A percentile compares a stretch with the other conserved stretches of the same genome.
phyloP scores from a whole-genome alignment of 345 rosid genomes.

The Passiflora organensis region DNA sequence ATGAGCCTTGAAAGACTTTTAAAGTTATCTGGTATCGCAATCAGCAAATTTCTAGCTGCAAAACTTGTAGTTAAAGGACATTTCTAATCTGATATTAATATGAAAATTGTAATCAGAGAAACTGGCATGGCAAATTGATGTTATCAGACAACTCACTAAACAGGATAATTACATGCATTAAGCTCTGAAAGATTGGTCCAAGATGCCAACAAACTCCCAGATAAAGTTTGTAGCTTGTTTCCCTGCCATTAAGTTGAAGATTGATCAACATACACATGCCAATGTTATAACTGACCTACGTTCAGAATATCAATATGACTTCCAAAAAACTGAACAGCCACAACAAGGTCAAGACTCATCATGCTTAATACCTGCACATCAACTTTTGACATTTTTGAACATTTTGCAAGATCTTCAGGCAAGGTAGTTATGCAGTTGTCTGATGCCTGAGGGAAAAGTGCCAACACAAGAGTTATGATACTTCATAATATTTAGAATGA shows the following conservation, averaged over 20 bases:
- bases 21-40: slow-evolving; percentile 59
- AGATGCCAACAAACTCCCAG: slow-evolving; percentile 54
- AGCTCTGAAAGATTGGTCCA: slow-evolving; percentile 79
- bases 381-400: slow-evolving; percentile 64
- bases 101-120: slow-evolving; percentile 1
- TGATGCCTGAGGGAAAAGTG: slow-evolving; percentile 52
- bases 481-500: neutral
- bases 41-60: slow-evolving; percentile 76
- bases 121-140: neutral
- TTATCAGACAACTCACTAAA: slow-evolving; percentile 9
- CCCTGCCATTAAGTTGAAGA: slow-evolving; percentile 53
- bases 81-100: slow-evolving; percentile 7
- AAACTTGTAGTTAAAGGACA: neutral
- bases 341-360: slow-evolving; percentile 6
- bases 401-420: slow-evolving; percentile 66
- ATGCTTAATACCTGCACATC: slow-evolving; percentile 68
- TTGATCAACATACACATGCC: neutral
- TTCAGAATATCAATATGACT: too few relatives aligned
- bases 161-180: slow-evolving; percentile 59
- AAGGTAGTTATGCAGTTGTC: slow-evolving; percentile 57
- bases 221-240: slow-evolving; percentile 57
- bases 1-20: slow-evolving; percentile 76
- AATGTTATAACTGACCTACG: too few relatives aligned
- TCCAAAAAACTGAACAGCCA: neutral
- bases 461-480: neutral